These are phyloP conservation scores for Coniochaeta sp. DNA, from an alignment of 2,329 filamentous ascomycete genomes.

Conservation along the genomic window DNA sequence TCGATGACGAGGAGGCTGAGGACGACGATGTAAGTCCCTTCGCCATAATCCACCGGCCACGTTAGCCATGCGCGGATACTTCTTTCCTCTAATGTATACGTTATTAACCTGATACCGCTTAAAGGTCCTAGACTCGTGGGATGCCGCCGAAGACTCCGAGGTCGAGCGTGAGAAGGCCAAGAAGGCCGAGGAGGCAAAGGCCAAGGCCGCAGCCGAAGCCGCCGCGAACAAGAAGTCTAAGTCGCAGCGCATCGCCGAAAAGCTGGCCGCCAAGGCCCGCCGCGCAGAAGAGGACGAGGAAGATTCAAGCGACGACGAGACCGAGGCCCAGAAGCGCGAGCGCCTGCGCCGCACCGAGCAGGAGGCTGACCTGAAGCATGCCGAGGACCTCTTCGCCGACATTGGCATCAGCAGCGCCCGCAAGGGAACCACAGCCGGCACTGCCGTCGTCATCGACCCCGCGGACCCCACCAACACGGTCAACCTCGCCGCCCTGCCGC, in stretches of 20 bases:
- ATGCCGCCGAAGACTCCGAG: constrained; percentile 93
- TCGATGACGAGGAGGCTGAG: constrained; percentile 86
- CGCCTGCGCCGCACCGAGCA: constrained; percentile 74
- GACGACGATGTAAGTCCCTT: constrained; percentile 60
- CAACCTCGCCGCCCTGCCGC: constrained; percentile 68
- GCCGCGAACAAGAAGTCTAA: constrained; percentile 89
- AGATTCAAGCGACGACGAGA: constrained; percentile 56
- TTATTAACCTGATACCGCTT: constrained; percentile 2
- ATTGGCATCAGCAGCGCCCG: constrained; percentile 68
- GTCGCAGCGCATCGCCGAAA: constrained; percentile 76
- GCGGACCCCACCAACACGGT: constrained; percentile 71
- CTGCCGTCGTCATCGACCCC: constrained; percentile 60
- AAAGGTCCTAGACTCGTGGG: constrained; percentile 92
- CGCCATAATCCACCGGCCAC: not conserved
- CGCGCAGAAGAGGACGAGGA: constrained; percentile 45
- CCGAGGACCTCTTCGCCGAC: constrained; percentile 80
- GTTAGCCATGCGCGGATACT: not conserved
- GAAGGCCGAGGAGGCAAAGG: constrained; percentile 78
- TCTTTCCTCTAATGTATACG: constrained; percentile 3
- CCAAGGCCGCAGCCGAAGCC: constrained; percentile 81
- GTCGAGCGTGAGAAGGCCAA: constrained; percentile 91
- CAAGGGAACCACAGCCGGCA: constrained; percentile 57
- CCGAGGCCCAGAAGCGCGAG: constrained; percentile 63
- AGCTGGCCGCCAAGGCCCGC: constrained; percentile 53
- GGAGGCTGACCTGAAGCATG: constrained; percentile 81